Evolutionary conservation across 106 monocot species (phyloP), one percentile per base, ranked within the genome.

Genomic region (Dendrobium officinale): DNA sequence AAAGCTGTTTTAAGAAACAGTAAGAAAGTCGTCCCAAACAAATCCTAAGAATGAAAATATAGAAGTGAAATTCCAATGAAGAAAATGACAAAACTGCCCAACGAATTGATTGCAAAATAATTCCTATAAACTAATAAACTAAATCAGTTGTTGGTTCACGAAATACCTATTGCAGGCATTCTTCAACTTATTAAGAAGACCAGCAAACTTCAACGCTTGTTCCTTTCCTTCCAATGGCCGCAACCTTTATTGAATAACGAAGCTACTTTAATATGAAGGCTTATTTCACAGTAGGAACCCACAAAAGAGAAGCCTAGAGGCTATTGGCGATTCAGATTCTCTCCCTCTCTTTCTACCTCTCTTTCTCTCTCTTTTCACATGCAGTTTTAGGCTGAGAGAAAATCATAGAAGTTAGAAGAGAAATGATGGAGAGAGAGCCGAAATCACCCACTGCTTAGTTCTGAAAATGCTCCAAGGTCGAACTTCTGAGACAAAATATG

Each of bases 381-480:
- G 64, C 64, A 64, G 64, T n/a, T 24, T 24, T 22, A 64, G 64
- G 6, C 64, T n/a, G 64, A 22, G 70, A 70, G 10, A 10, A 70
- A 70, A 67, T 67, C 11, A 67, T 67, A 8, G 6, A 67, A 13
- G 27, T 70, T 70, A 15, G 70, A 37, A 70, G 70, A 70, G 70
- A 68, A 70, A 70, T 33, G 33, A 70, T 3, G 15, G 70, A 70
- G 64, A 70, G 2, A 29, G 33, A 18, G 11, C 16, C 43, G 29
- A 43, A 77, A 58, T 88, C 45, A 79, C 68, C 75, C 81, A 31
- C 67, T 13, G 47, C 42, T 56, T 22, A 82, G 74, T 81, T 88
- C 84, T 3, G 77, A 85, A 77, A 95, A 90, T 74, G 86, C 78
- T 73, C 85, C 87, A 26, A 66, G 59, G 4, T 45, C 70, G 74